phyloP scores from a whole-genome alignment of 2,329 filamentous ascomycete genomes.

The Colletotrichum echinochloae region DNA sequence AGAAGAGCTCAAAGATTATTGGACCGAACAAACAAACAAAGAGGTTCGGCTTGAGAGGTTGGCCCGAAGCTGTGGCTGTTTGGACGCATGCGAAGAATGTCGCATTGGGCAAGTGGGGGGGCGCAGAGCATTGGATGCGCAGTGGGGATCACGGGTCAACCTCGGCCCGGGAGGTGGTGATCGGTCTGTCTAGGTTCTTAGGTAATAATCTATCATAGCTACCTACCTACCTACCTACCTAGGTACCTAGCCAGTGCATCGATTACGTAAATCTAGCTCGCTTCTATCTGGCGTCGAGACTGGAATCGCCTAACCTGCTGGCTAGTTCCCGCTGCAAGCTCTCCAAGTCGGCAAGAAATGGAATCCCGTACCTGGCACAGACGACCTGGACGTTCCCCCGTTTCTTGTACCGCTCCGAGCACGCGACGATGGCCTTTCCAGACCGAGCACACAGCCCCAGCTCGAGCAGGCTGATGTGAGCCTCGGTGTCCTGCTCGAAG shows the following conservation, averaged over 20 bases:
- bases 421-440: constrained; percentile 65
- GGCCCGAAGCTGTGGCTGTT: constrained; percentile 21
- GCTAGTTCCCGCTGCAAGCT: constrained; percentile 54
- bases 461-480: constrained; percentile 71
- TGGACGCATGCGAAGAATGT: constrained; percentile 27
- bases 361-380: constrained; percentile 61
- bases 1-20: constrained; percentile 8
- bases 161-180: constrained; percentile 12
- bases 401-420: constrained; percentile 64
- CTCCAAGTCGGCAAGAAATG: constrained; percentile 56
- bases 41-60: constrained; percentile 24
- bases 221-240: too few relatives aligned
- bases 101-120: constrained; percentile 36
- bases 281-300: background rate
- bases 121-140: background rate
- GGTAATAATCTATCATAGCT: too few relatives aligned
- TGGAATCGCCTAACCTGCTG: constrained; percentile 45
- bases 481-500: constrained; percentile 64
- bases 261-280: too few relatives aligned
- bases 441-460: constrained; percentile 63
- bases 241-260: too few relatives aligned
- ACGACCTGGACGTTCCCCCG: constrained; percentile 71
- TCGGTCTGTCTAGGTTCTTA: too few relatives aligned
- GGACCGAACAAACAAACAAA: constrained; percentile 6
- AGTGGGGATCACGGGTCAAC: background rate